Evolutionary conservation across 768 basidiomycete genomes (phyloP), one percentile per base, ranked within the genome.

Genomic region (Daedaleopsis sinensis): DNA sequence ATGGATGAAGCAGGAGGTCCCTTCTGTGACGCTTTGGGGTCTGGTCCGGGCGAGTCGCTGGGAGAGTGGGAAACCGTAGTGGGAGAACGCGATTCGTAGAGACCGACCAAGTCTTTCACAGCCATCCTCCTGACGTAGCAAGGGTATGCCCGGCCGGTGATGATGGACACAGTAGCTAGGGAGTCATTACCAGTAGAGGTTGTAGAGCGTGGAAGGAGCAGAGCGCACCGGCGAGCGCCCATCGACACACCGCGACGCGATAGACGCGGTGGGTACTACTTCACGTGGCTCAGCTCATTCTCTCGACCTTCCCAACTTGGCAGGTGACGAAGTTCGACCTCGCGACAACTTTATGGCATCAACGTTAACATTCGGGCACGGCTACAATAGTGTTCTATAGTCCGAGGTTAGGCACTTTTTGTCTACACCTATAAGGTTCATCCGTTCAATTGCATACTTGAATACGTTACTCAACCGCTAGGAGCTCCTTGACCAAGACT

Each of bases 101-200:
- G 53, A 11, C 64, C 66, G 38, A 73, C 71, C 39, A 76, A 52
- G 24, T 70, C 70, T 57, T 72, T 69, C 58, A 76, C 73, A 2
- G 72, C 58, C 72, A 76, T 76, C 19, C 13, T 39, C 54, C 1
- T 32, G 27, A 32, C 27, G 27, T 32, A 3, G 27, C 27, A 7
- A 32, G 27, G n/a, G 27, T 32, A 3, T 32, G 27, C 27, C 4
- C 27, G 27, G 27, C 27, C 27, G 27, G 27, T 32, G 27, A 32
- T 32, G 27, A 3, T 32, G 27, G 27, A 32, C 27, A 7, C 27
- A 7, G 7, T 7, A 32, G 47, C 23, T 24, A 49, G 23, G 21
- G 24, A 49, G 23, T n/a, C 47, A 49, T 49, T 21, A 9, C 44
- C 15, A 56, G 44, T 13, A 47, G 43, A 21, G 27, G 18, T 47